Base-by-base conservation (phyloP, 805 yeast species). In the Brettanomyces nanus region DNA sequence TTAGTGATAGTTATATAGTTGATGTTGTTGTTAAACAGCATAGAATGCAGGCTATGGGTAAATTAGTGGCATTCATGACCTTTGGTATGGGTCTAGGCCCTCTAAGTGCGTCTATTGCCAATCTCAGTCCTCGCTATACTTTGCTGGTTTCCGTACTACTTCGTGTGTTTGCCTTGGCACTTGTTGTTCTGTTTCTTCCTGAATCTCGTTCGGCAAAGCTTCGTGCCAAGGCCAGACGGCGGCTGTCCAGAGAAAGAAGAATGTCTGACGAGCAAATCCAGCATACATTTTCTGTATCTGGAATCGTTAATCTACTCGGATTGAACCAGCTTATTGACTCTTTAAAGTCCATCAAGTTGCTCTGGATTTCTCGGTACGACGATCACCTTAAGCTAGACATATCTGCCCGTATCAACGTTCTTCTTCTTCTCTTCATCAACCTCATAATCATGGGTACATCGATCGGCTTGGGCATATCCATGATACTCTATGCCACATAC, bases 71-170 rank as follows among this genome's bases (percentile, higher is more conserved):
- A 9, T 58, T 72, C 14, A 57, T 81, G 35, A 79, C 73, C 48
- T 63, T 69, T 3, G 83, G 87, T 0, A 49, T 76, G 45, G 80
- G 80, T 1, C 10, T 70, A 6, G 92, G 90, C 1, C 92, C 94
- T 0, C 43, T 78, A 28, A 37, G 71, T 1, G 78, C 85, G 3
- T 72, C 78, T 25, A 23, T 62, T 0, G 48, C 66, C 3, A 55
- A 54, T 21, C 5, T 39, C 0, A 38, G 59, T 9, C 55, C 62
- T 3, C 39, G 56, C 11, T 26, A 46, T 1, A 56, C 73, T 0
- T 38, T 69, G 9, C 58, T 53, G 29, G 30, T 53, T 2, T 56
- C 64, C 9, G 29, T 54, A 4, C 25, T 41, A 1, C 33, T 61
- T 14, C 51, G 62, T 4, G 51, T 63, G 5, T 4, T 70, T 3